Conservation (phyloP, 805 yeast genomes). For the Candida quercuum region DNA sequence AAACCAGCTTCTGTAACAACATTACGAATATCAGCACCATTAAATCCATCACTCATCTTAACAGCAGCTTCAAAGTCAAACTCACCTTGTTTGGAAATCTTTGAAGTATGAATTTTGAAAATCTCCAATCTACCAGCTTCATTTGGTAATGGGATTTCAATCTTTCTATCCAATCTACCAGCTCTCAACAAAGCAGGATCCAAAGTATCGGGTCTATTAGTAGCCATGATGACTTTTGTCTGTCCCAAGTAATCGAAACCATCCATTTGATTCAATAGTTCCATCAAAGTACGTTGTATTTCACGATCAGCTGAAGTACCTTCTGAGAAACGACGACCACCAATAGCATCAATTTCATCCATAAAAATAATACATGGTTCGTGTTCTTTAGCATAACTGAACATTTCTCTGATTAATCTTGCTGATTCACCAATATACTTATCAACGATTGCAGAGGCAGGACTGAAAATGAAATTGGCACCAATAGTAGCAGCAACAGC, state of each 20-base stretch:
- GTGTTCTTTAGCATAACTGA: conserved; percentile 94
- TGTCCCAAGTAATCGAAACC: conserved; percentile 96
- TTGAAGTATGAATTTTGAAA: conserved; percentile 85
- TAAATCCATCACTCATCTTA: conserved; percentile 98
- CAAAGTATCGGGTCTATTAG: conserved; percentile 97
- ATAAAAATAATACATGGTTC: conserved; percentile 97
- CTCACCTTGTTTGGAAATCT: conserved; percentile 87
- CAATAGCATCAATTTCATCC: conserved; percentile 99
- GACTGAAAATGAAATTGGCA: conserved; percentile 96
- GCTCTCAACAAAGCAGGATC: conserved; percentile 98
- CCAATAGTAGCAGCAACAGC: conserved; percentile 99
- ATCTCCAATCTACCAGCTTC: conserved; percentile 93
- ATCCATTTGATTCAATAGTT: conserved; percentile 94
- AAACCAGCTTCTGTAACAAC: conserved; percentile 98
- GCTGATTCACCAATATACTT: conserved; percentile 98
- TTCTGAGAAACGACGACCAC: conserved; percentile 95
- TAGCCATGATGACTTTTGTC: conserved; percentile 97
- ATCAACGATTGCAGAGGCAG: conserved; percentile 97
- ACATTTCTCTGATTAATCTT: conserved; percentile 94
- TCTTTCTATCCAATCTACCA: conserved; percentile 94
- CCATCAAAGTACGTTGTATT: conserved; percentile 97
- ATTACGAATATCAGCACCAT: conserved; percentile 97
- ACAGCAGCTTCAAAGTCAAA: conserved; percentile 96
- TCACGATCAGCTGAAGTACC: conserved; percentile 99
- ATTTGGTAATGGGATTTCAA: conserved; percentile 92